Percentiles rank a stretch among this genome's conserved stretches.
Evolutionary conservation across 2,329 filamentous ascomycete species (phyloP).

Genomic region (Verticillium albo-atrum): DNA sequence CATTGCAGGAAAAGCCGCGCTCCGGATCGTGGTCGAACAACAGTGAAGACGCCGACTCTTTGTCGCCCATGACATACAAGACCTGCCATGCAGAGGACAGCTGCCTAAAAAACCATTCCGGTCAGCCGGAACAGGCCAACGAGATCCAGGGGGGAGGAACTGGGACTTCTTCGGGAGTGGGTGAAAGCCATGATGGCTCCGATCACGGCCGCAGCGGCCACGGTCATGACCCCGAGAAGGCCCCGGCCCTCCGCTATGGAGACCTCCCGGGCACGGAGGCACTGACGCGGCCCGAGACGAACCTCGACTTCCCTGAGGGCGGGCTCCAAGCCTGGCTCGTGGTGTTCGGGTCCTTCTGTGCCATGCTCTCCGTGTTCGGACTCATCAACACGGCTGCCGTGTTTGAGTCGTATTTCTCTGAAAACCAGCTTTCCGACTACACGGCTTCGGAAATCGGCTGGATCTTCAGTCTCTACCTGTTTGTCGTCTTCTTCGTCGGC

Average conservation of each 20-base stretch:
- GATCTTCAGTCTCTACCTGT: slow-evolving; percentile 81
- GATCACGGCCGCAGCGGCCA: not conserved
- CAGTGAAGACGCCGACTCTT: slow-evolving; percentile 2
- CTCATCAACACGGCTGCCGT: slow-evolving; percentile 72
- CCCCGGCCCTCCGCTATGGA: not conserved
- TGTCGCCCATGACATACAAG: slow-evolving; percentile 2
- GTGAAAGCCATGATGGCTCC: not conserved
- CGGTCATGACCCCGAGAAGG: slow-evolving; percentile 3
- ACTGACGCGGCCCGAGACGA: not conserved
- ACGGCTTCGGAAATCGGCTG: slow-evolving; percentile 69
- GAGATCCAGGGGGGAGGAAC: not conserved
- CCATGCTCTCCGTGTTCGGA: slow-evolving; percentile 66
- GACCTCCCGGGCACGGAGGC: not conserved
- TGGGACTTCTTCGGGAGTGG: not conserved
- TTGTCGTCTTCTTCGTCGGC: slow-evolving; percentile 76
- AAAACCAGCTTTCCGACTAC: slow-evolving; percentile 66
- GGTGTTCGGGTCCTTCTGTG: slow-evolving; percentile 71
- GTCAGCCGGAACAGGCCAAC: slow-evolving; percentile 1
- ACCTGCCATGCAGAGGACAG: slow-evolving; percentile 30
- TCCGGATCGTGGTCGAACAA: slow-evolving; percentile 1
- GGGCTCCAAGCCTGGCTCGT: slow-evolving; percentile 70
- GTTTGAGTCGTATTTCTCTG: slow-evolving; percentile 72
- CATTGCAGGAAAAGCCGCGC: not conserved
- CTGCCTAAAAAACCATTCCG: slow-evolving; percentile 30
- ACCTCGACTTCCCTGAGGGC: slow-evolving; percentile 56